Percentiles rank a stretch among this genome's conserved stretches.
Evolutionary conservation across 495 filamentous ascomycete genomes (phyloP).

Genomic region (Aspergillus avenaceus): DNA sequence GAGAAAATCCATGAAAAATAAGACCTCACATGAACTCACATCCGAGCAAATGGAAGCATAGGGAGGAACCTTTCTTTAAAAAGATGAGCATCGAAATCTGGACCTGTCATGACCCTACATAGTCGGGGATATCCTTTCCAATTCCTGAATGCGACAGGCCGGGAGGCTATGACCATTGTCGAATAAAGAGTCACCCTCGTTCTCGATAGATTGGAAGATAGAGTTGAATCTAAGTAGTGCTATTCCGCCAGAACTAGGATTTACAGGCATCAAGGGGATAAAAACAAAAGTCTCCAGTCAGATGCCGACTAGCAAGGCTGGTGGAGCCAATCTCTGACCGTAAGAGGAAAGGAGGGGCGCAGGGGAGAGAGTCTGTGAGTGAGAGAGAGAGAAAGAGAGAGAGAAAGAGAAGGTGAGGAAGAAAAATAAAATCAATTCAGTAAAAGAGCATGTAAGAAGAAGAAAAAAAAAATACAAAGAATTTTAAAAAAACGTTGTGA

Average conservation of each 20-base stretch:
- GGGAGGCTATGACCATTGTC: constrained; percentile 14
- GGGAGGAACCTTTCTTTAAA: constrained; percentile 14
- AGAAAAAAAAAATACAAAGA: not conserved
- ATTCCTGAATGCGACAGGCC: constrained; percentile 6
- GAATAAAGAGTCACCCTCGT: constrained; percentile 14
- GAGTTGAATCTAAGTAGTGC: constrained; percentile 21
- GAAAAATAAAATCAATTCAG: too few relatives aligned
- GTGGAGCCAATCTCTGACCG: constrained; percentile 14
- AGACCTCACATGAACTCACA: constrained; percentile 1
- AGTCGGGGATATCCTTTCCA: constrained; percentile 9
- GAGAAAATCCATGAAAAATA: not conserved
- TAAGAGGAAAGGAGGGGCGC: constrained; percentile 4
- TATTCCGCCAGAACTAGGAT: constrained; percentile 12
- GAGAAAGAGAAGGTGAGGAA: not conserved
- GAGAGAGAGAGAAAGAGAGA: not conserved
- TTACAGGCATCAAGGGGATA: constrained; percentile 10
- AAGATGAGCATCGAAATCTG: constrained; percentile 8
- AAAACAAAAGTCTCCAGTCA: constrained; percentile 4
- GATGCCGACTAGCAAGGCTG: constrained; percentile 13
- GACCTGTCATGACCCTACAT: constrained; percentile 22
- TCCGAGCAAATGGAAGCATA: constrained; percentile 4
- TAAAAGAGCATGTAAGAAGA: too few relatives aligned
- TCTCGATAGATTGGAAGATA: constrained; percentile 25
- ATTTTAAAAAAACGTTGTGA: constrained; percentile 10
- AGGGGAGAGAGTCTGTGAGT: too few relatives aligned